Percentiles rank a stretch among this genome's conserved stretches.
These are phyloP conservation scores for Quercus tomentella DNA, from an alignment of 331 rosid species.

Conservation along the genomic window DNA sequence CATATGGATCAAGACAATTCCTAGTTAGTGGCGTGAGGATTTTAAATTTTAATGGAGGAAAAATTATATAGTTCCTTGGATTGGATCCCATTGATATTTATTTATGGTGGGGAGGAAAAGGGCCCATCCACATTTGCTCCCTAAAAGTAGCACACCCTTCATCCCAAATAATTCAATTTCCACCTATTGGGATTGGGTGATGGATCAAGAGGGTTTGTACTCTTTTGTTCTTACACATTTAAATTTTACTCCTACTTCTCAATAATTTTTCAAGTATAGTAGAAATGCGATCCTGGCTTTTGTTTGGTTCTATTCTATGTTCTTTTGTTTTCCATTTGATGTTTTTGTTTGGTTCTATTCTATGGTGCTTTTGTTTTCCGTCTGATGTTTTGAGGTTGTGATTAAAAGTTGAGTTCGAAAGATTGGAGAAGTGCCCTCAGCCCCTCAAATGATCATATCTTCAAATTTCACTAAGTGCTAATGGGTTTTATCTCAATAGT, in stretches of 20 bases:
- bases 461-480: background rate
- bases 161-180: conserved; percentile 38
- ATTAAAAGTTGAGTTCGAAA: background rate
- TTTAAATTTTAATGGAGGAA: conserved; percentile 38
- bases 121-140: conserved; percentile 87
- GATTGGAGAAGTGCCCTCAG: conserved; percentile 13
- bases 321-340: background rate
- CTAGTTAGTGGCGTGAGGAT: conserved; percentile 40
- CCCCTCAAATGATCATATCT: conserved; percentile 1
- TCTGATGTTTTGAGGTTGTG: background rate
- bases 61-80: conserved; percentile 18
- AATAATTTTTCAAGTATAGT: background rate
- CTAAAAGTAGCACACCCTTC: conserved; percentile 80
- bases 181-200: conserved; percentile 5
- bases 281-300: background rate
- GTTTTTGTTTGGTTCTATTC: background rate
- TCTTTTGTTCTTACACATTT: background rate
- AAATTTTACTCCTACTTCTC: background rate
- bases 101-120: conserved; percentile 43
- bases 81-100: conserved; percentile 42
- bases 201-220: background rate
- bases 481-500: conserved; percentile 12
- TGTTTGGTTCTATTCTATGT: background rate
- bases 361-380: background rate
- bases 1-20: conserved; percentile 30